These are phyloP conservation scores for Adansonia gregorii DNA, from an alignment of 441 rosid genomes.

Conservation along the genomic window DNA sequence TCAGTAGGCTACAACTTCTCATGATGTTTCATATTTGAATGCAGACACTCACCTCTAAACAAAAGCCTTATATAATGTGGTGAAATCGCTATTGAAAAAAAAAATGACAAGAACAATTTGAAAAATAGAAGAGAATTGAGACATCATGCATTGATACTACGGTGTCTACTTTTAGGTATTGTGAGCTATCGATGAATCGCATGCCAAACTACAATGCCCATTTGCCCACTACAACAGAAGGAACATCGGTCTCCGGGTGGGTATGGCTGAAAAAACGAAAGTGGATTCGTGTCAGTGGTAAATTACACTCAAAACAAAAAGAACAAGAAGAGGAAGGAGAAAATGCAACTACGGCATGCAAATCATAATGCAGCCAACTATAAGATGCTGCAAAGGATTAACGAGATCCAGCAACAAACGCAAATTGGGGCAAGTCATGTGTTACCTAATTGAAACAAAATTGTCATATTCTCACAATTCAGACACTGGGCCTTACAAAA, in stretches of 20 bases:
- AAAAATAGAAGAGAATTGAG: background rate
- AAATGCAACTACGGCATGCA: background rate
- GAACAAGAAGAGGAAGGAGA: background rate
- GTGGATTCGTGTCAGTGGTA: too few relatives aligned
- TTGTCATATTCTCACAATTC: slow-evolving; percentile 5
- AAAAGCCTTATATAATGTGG: background rate
- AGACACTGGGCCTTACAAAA: background rate
- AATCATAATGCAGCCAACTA: slow-evolving; percentile 1
- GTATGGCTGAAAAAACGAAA: too few relatives aligned
- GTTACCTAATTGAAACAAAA: background rate
- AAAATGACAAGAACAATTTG: background rate
- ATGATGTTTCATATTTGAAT: background rate
- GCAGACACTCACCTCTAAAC: background rate
- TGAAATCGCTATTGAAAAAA: background rate
- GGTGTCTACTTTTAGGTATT: too few relatives aligned
- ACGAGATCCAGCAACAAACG: background rate
- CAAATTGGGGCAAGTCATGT: background rate
- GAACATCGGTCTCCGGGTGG: too few relatives aligned
- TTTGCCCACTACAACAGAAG: too few relatives aligned
- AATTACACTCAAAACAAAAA: background rate
- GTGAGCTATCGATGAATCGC: too few relatives aligned
- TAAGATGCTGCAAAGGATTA: background rate
- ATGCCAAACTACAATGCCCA: too few relatives aligned
- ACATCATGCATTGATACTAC: background rate
- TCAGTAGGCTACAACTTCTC: background rate